Evolutionary conservation across 164 flowering plant genomes (phyloP), one percentile per base, ranked within the genome.

Genomic region (Vitis amurensis): DNA sequence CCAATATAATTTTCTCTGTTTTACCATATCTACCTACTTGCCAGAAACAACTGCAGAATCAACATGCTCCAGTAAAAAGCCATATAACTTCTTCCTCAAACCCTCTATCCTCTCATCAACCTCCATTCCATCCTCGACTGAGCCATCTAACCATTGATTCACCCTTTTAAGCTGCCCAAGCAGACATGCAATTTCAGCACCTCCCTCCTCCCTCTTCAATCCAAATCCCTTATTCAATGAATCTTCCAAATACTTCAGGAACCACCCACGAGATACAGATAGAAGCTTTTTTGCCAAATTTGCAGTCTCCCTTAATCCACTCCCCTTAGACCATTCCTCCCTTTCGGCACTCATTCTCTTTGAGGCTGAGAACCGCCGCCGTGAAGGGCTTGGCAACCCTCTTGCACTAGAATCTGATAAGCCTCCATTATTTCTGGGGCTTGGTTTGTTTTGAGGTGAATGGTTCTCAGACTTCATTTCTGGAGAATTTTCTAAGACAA

Each of bases 131-230:
- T 68, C 69, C 16, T 74, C 77, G 19, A 71, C 53, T 11, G 77
- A 64, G 23, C 79, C 84, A 68, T 88, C 88, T 70, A 89, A 73
- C 91, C 90, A 89, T n/a, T 74, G 73, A 76, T 84, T 85, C 59
- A 86, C 90, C 71, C 79, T 76, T 70, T 82, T 88, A 51, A 89
- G 85, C 75, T 85, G 90, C 61, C 87, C 81, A 59, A 86, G 78
- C 64, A 89, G 72, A 65, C 37, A 23, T 15, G 82, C 75, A 61
- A 76, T 68, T 50, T 79, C 81, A 14, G 63, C n/a, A 16, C 63
- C 73, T 16, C 61, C 74, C 50, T 77, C 79, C 37, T 60, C 68
- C 30, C 11, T 75, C 19, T 48, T 75, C 55, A 69, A 64, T 63
- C 79, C 78, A 71, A 81, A 83, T 61, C 86, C 86, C 11, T 67